Evolutionary conservation across 2,329 filamentous ascomycete species (phyloP).

Genomic region (Dothiorella sarmentorum): DNA sequence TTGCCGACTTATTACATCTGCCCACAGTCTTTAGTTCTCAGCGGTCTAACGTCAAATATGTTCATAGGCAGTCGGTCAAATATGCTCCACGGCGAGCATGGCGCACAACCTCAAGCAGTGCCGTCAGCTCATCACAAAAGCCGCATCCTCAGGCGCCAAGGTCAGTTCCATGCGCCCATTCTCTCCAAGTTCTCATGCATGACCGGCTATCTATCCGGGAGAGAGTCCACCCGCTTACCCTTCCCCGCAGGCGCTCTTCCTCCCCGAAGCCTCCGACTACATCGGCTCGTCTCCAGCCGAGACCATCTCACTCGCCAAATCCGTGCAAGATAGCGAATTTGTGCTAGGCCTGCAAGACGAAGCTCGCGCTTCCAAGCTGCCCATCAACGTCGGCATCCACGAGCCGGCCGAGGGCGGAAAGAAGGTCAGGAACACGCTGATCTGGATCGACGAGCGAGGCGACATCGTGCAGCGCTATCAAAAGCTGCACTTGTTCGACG

Average conservation of each 20-base stretch:
- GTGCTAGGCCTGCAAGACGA: slow-evolving; percentile 69
- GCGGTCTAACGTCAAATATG: too few relatives aligned
- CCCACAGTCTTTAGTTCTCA: too few relatives aligned
- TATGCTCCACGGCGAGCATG: slow-evolving; percentile 80
- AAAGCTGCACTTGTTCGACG: slow-evolving; percentile 89
- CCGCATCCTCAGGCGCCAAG: slow-evolving; percentile 73
- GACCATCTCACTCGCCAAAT: slow-evolving; percentile 66
- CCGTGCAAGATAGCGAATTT: slow-evolving; percentile 66
- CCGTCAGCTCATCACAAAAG: slow-evolving; percentile 66
- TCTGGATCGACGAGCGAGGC: slow-evolving; percentile 64
- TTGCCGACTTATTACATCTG: too few relatives aligned
- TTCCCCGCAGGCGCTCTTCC: slow-evolving; percentile 66
- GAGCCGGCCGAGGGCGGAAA: slow-evolving; percentile 57
- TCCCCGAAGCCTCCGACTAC: slow-evolving; percentile 90
- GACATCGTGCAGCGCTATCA: slow-evolving; percentile 66
- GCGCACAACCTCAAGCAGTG: slow-evolving; percentile 77
- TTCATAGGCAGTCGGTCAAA: slow-evolving; percentile 75
- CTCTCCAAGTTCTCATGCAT: background rate
- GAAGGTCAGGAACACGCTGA: slow-evolving; percentile 60
- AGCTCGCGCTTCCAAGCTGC: slow-evolving; percentile 61
- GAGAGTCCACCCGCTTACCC: background rate
- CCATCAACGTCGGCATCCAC: slow-evolving; percentile 86
- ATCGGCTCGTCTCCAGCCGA: slow-evolving; percentile 67
- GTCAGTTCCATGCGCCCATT: slow-evolving; percentile 41
- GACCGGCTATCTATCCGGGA: too few relatives aligned